These are phyloP conservation scores for Pseudonectria foliicola DNA, from an alignment of 2,329 filamentous ascomycete genomes.

Conservation along the genomic window DNA sequence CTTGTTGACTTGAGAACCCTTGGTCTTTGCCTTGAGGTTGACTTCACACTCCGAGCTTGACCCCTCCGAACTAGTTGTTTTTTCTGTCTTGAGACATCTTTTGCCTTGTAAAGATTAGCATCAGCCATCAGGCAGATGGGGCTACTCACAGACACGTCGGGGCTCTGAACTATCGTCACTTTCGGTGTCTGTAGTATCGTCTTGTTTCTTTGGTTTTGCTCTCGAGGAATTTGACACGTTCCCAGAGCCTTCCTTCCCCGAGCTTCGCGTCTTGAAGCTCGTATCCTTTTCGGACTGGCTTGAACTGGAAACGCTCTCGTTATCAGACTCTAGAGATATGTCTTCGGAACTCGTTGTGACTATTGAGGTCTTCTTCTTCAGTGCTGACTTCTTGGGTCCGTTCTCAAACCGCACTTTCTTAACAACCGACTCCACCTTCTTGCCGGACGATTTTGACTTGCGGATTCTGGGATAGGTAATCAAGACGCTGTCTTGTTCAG, in stretches of 20 bases:
- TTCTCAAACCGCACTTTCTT: slow-evolving; percentile 41
- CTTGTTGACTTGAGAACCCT: slow-evolving; percentile 10
- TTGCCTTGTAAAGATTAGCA: slow-evolving; percentile 5
- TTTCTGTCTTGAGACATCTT: slow-evolving; percentile 5
- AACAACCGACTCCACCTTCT: slow-evolving; percentile 9
- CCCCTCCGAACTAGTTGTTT: no score
- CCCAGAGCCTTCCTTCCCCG: slow-evolving; percentile 14
- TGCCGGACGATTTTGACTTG: slow-evolving; percentile 1
- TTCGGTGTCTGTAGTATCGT: slow-evolving; percentile 11
- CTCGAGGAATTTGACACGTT: slow-evolving; percentile 5
- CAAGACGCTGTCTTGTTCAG: slow-evolving; percentile 40
- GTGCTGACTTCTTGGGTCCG: slow-evolving; percentile 27
- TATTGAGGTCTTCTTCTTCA: slow-evolving; percentile 28
- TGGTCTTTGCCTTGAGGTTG: slow-evolving; percentile 1
- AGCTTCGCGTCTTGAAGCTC: slow-evolving; percentile 11
- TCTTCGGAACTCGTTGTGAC: slow-evolving; percentile 19
- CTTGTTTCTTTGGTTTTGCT: slow-evolving; percentile 9
- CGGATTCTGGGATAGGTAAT: slow-evolving; percentile 41
- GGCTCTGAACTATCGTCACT: slow-evolving; percentile 27
- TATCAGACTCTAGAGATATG: slow-evolving; percentile 10
- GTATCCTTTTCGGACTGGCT: slow-evolving; percentile 12
- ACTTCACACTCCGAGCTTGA: no score
- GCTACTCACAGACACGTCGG: slow-evolving; percentile 26
- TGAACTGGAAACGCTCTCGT: slow-evolving; percentile 16
- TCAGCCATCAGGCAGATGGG: no score